Evolutionary conservation across 176 grass and related monocot species (phyloP).

Genomic region (Oryza glumipatula): DNA sequence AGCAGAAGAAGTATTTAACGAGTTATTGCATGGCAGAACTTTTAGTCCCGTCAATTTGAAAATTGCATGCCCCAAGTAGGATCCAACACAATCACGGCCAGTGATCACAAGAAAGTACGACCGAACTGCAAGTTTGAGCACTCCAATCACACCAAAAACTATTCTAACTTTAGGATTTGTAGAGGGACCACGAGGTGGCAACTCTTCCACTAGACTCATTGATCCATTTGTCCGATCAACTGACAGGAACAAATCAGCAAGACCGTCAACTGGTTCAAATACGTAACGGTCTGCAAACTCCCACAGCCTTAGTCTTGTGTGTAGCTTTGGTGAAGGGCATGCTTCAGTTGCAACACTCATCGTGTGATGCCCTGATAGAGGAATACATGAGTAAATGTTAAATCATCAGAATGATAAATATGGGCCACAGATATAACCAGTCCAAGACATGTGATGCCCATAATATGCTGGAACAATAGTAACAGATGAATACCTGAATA

Average conservation of each 20-base stretch:
- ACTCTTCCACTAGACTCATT: conserved; percentile 51
- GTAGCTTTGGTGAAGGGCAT: conserved; percentile 49
- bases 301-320: conserved; percentile 69
- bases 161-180: conserved; percentile 51
- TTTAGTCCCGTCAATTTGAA: conserved; percentile 68
- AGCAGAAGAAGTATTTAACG: conserved; percentile 39
- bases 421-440: background rate
- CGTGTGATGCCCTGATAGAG: conserved; percentile 4
- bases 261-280: conserved; percentile 69
- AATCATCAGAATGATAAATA: background rate
- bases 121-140: conserved; percentile 66
- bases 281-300: conserved; percentile 68
- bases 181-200: conserved; percentile 44
- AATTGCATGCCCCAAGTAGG: conserved; percentile 67
- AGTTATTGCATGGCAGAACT: conserved; percentile 61
- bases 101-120: conserved; percentile 66
- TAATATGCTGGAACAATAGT: background rate
- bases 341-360: conserved; percentile 36
- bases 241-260: conserved; percentile 57
- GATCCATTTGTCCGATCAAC: conserved; percentile 65
- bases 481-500: background rate
- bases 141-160: conserved; percentile 67
- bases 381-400: background rate
- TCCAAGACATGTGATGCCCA: background rate
- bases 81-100: conserved; percentile 59